phyloP scores from a whole-genome alignment of 2,329 filamentous ascomycete species.

The Aureobasidium sp. region DNA sequence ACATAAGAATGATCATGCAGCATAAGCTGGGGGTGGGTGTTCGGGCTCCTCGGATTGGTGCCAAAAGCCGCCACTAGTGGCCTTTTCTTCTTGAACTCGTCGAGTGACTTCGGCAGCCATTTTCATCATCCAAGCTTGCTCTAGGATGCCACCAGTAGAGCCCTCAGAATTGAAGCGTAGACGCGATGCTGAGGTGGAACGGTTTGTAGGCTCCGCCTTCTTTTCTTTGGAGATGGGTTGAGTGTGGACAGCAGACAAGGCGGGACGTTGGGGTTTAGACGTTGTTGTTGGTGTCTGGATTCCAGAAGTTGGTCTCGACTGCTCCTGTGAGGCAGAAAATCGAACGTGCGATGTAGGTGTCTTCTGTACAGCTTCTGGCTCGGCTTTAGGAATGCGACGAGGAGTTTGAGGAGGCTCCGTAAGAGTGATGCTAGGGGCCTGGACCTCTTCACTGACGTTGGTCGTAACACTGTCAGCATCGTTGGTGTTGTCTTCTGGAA shows the following conservation, averaged over 20 bases:
- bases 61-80: slow-evolving; percentile 22
- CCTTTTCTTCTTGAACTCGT: slow-evolving; percentile 81
- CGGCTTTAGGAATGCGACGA: slow-evolving; percentile 18
- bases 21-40: slow-evolving; percentile 32
- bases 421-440: slow-evolving; percentile 47
- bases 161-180: slow-evolving; percentile 4
- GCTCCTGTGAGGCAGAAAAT: slow-evolving; percentile 25
- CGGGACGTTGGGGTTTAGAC: slow-evolving; percentile 1
- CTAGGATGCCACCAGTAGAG: slow-evolving; percentile 51
- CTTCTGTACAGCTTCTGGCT: slow-evolving; percentile 37
- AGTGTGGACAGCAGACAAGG: slow-evolving; percentile 6
- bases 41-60: slow-evolving; percentile 19
- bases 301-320: slow-evolving; percentile 8
- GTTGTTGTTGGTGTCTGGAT: slow-evolving; percentile 10
- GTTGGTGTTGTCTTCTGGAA: slow-evolving; percentile 34
- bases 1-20: slow-evolving; percentile 21
- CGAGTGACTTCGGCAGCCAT: slow-evolving; percentile 88
- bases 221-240: slow-evolving; percentile 11
- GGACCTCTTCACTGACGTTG: slow-evolving; percentile 32
- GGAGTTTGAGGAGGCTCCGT: slow-evolving; percentile 44
- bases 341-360: slow-evolving; percentile 32
- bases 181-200: slow-evolving; percentile 4
- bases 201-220: background rate
- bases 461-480: slow-evolving; percentile 46
- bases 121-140: slow-evolving; percentile 83